Evolutionary conservation across 164 flowering plant species (phyloP).

Genomic region (Umbellularia californica): DNA sequence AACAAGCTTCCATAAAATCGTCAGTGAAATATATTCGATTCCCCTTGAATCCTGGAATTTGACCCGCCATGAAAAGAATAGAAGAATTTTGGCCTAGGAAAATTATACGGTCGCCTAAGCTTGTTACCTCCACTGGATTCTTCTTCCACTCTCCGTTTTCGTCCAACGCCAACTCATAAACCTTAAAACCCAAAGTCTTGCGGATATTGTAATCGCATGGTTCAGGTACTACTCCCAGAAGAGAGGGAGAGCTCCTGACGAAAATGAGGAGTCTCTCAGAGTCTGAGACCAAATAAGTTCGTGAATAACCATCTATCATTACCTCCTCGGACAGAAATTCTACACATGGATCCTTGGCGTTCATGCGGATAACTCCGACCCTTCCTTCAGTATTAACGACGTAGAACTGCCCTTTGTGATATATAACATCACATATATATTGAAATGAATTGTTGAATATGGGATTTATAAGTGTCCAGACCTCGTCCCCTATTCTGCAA

Average conservation of each 20-base stretch:
- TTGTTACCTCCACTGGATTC: constrained; percentile 26
- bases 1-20: constrained; percentile 11
- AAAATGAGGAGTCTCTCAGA: constrained; percentile 52
- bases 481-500: constrained; percentile 26
- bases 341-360: constrained; percentile 10
- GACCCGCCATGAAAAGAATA: too few relatives aligned
- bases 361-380: too few relatives aligned
- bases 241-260: constrained; percentile 23
- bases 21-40: constrained; percentile 56
- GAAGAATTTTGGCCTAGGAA: constrained; percentile 63
- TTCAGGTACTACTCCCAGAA: background rate
- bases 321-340: constrained; percentile 20
- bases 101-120: constrained; percentile 51
- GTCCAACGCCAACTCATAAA: constrained; percentile 36
- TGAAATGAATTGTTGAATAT: constrained; percentile 41
- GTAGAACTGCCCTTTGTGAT: constrained; percentile 37
- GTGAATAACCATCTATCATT: constrained; percentile 43
- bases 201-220: constrained; percentile 6
- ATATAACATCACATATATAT: constrained; percentile 42
- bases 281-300: constrained; percentile 60
- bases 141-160: constrained; percentile 18
- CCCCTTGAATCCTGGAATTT: constrained; percentile 38
- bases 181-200: constrained; percentile 53
- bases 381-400: constrained; percentile 60
- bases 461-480: too few relatives aligned